Evolutionary conservation across 257 asterid species (phyloP).

Genomic region (Paulownia fortunei): DNA sequence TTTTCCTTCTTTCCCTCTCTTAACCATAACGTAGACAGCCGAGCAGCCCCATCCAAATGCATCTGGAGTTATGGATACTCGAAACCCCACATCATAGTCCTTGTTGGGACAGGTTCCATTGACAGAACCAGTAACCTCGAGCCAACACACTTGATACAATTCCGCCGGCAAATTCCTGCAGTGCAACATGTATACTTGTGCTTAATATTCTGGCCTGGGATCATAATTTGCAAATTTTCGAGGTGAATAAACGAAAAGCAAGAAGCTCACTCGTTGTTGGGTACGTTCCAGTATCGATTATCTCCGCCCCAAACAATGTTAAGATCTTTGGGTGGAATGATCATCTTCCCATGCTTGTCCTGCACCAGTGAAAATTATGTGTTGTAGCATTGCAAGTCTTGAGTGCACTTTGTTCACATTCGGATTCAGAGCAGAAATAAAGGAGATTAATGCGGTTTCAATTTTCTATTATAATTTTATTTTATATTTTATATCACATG

Average conservation of each 20-base stretch:
- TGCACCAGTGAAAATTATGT: slow-evolving; percentile 1
- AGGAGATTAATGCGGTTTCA: background rate
- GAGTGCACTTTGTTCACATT: too few relatives aligned
- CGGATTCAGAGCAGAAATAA: background rate
- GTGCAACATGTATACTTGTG: background rate
- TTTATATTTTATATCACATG: too few relatives aligned
- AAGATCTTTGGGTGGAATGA: slow-evolving; percentile 41
- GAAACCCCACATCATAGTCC: slow-evolving; percentile 48
- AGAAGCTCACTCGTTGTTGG: slow-evolving; percentile 35
- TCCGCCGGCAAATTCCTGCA: slow-evolving; percentile 36
- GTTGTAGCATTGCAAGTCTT: background rate
- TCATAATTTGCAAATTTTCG: too few relatives aligned
- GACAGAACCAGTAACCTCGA: slow-evolving; percentile 55
- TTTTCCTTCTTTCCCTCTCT: slow-evolving; percentile 47
- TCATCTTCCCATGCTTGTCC: slow-evolving; percentile 17
- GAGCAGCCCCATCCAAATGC: slow-evolving; percentile 62
- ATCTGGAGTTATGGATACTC: slow-evolving; percentile 43
- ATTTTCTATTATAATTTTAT: too few relatives aligned
- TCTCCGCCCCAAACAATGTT: slow-evolving; percentile 67
- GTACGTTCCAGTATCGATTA: slow-evolving; percentile 55
- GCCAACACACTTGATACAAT: slow-evolving; percentile 57
- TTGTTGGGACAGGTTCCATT: slow-evolving; percentile 17
- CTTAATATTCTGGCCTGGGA: too few relatives aligned
- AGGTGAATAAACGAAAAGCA: too few relatives aligned
- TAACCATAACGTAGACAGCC: slow-evolving; percentile 55